These are phyloP conservation scores for Rhodamnia rubescens DNA, from an alignment of 345 rosid genomes.

Conservation along the genomic window DNA sequence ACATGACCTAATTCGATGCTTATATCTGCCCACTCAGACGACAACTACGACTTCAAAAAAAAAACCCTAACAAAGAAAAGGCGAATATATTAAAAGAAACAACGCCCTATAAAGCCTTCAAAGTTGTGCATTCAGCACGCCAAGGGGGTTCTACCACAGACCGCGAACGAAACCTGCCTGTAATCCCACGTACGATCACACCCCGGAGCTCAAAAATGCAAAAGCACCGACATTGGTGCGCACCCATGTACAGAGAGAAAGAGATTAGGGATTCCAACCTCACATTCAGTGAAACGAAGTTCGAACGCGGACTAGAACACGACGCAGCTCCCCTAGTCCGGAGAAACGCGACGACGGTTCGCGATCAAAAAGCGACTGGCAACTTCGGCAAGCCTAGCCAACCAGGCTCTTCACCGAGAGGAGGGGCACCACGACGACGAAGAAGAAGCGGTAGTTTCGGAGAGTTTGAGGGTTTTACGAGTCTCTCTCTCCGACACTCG, in stretches of 20 bases:
- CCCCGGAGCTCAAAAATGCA: not conserved
- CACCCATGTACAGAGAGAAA: not conserved
- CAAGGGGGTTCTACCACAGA: not conserved
- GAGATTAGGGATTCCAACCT: slow-evolving; percentile 5
- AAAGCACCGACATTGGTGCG: not conserved
- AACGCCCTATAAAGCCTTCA: not conserved
- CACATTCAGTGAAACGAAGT: not conserved
- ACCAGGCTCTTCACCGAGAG: not conserved
- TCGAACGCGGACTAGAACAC: not conserved
- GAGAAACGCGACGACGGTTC: not conserved
- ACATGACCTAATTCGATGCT: not conserved
- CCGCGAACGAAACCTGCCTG: not conserved
- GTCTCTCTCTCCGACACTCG: slow-evolving; percentile 6
- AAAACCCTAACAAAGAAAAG: not conserved
- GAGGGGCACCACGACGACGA: not conserved
- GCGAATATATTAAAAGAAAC: not conserved
- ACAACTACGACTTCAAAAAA: not conserved
- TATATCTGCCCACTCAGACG: not conserved
- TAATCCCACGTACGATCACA: not conserved
- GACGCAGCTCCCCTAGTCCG: not conserved
- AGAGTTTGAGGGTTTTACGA: not conserved
- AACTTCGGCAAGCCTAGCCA: not conserved
- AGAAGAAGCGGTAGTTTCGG: not conserved
- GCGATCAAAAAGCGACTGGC: not conserved
- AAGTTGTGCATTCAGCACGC: not conserved